Conservation (phyloP, 495 filamentous ascomycete genomes). For the Aspergillus funiculosus region DNA sequence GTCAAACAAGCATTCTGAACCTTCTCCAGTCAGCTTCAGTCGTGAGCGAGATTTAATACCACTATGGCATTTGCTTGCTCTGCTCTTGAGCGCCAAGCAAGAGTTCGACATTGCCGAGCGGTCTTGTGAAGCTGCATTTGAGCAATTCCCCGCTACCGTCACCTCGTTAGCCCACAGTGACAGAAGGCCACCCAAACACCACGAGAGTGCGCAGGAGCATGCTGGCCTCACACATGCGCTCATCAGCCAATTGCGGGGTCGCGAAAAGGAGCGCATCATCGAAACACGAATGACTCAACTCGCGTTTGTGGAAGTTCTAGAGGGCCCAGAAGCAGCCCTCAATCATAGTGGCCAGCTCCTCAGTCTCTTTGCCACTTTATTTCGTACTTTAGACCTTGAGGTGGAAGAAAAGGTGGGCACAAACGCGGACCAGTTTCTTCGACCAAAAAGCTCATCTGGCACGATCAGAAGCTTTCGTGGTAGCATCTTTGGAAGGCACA, state of each 20-base stretch:
- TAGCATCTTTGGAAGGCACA: conserved; percentile 66
- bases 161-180: conserved; percentile 49
- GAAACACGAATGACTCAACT: conserved; percentile 94
- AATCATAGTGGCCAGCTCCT: conserved; percentile 78
- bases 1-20: conserved; percentile 27
- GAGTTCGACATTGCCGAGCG: conserved; percentile 74
- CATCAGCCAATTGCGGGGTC: conserved; percentile 66
- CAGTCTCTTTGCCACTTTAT: conserved; percentile 71
- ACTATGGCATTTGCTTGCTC: conserved; percentile 76
- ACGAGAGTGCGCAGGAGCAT: conserved; percentile 33
- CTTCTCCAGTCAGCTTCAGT: conserved; percentile 24
- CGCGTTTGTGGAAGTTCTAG: conserved; percentile 70
- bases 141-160: conserved; percentile 61
- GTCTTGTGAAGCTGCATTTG: conserved; percentile 83
- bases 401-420: conserved; percentile 17
- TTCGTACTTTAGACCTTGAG: conserved; percentile 51
- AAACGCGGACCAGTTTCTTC: conserved; percentile 36
- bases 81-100: conserved; percentile 79
- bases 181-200: conserved; percentile 27
- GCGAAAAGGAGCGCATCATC: conserved; percentile 74
- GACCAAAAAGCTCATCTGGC: conserved; percentile 63
- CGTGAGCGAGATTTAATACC: conserved; percentile 40
- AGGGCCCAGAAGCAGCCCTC: conserved; percentile 76
- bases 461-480: conserved; percentile 67
- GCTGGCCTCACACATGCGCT: conserved; percentile 40